These are phyloP conservation scores for Lodderomyces parapsilosis DNA, from an alignment of 1,139 yeast genomes.

Conservation along the genomic window DNA sequence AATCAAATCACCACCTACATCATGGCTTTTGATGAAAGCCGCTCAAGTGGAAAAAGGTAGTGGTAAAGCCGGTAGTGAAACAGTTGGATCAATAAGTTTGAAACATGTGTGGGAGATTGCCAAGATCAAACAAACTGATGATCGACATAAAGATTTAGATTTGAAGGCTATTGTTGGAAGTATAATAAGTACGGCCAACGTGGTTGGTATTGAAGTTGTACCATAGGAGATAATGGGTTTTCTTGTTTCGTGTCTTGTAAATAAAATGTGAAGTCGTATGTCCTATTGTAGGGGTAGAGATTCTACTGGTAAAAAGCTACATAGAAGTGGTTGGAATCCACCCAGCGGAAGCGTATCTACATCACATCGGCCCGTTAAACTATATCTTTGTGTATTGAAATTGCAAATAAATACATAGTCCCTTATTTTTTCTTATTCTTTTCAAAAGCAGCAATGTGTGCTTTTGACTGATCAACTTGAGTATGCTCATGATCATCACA, in stretches of 20 bases:
- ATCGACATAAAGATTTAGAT: slow-evolving; percentile 68
- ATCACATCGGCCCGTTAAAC: too few species aligned
- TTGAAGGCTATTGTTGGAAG: slow-evolving; percentile 79
- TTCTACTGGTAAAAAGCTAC: too few species aligned
- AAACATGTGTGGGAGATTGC: slow-evolving; percentile 96
- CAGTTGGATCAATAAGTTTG: slow-evolving; percentile 71
- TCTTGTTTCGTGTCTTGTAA: slow-evolving; percentile 9
- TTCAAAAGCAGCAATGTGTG: slow-evolving; percentile 92
- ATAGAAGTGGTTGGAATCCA: too few species aligned
- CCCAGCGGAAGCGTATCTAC: too few species aligned
- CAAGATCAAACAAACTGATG: slow-evolving; percentile 85
- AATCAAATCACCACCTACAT: slow-evolving; percentile 88
- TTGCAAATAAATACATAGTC: not conserved
- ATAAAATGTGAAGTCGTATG: slow-evolving; percentile 4
- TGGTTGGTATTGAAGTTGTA: slow-evolving; percentile 82
- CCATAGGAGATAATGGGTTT: slow-evolving; percentile 33
- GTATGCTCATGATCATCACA: slow-evolving; percentile 76
- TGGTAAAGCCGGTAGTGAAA: slow-evolving; percentile 45
- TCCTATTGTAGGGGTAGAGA: too few species aligned
- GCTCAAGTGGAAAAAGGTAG: slow-evolving; percentile 83
- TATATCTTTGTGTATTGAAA: too few species aligned
- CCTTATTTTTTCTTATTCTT: slow-evolving; percentile 58
- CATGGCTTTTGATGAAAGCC: slow-evolving; percentile 81
- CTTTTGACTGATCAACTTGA: slow-evolving; percentile 87
- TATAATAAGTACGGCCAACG: slow-evolving; percentile 81